Evolutionary conservation across 2,329 filamentous ascomycete genomes (phyloP).

Genomic region (Dryadomyces sulphureus): DNA sequence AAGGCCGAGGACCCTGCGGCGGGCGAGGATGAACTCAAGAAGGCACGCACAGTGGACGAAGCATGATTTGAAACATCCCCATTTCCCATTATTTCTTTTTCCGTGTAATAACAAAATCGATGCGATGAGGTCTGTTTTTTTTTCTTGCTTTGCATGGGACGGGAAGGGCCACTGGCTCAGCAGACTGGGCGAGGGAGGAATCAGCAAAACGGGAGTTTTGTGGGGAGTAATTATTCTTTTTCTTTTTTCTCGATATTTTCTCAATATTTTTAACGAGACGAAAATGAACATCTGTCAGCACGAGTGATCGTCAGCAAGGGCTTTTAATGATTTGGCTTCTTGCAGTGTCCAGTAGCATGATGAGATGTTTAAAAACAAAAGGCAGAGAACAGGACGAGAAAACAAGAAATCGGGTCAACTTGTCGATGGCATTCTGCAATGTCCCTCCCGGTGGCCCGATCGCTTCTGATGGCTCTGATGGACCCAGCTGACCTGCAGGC

Average conservation of each 20-base stretch:
- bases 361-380: no score
- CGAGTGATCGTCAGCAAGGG: background rate
- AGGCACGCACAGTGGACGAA: conserved; percentile 13
- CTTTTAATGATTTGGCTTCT: no score
- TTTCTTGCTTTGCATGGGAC: background rate
- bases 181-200: background rate
- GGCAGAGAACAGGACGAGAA: no score
- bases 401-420: no score
- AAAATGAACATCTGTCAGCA: no score
- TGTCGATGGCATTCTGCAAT: no score
- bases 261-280: no score
- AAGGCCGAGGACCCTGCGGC: conserved; percentile 23
- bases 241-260: no score
- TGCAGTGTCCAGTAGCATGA: no score
- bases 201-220: background rate
- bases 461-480: no score
- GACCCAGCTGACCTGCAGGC: no score
- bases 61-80: background rate
- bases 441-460: no score
- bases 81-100: background rate
- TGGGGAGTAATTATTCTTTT: background rate
- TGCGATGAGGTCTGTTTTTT: background rate
- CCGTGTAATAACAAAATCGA: background rate
- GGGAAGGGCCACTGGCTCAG: background rate
- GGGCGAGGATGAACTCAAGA: conserved; percentile 20